Evolutionary conservation across 768 basidiomycete species (phyloP), one percentile per base, ranked within the genome.

Genomic region (Rhizopogon rudus): DNA sequence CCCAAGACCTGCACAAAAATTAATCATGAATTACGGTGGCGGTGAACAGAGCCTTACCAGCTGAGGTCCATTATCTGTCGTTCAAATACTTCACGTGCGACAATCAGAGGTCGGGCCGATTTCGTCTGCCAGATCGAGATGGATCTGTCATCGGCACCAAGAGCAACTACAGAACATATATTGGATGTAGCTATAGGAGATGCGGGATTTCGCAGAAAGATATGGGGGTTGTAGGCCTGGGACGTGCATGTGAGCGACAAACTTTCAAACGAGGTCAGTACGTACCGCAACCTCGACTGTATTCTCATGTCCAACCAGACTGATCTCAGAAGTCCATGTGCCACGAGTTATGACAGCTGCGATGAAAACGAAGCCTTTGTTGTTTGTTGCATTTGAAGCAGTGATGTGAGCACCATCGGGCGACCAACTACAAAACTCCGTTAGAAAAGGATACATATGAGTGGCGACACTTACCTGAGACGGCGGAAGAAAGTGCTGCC

Each of bases 321-420:
- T 94, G 48, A 95, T 93, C 58, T 96, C 91, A 5, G 90, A 88
- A 3, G 86, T 86, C 93, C 94, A 98, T 10, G 87, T 80, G 45
- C 86, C 87, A 33, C 95, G 80, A 0, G 90, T 87, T 58, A 99
- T 95, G 22, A 98, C 93, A 6, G 94, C 92, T 2, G 96, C 97
- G 43, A 98, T 96, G 67, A 98, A 99, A 6, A 98, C 95, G 54
- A 93, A 94, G 17, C 95, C 95, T 60, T 88, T 86, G 63, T 91
- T 92, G 68, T 98, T 98, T 51, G 94, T 98, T 2, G 95, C 93
- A 65, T 98, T 98, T 1, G 96, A 96, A 1, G 95, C 92, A 4
- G 94, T 97, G 57, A 99, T 93, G 66, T 97, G 93, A 2, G 96
- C 91, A n/a, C 97, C 97, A 65, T 98, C 97, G 2, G 97, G 97